Evolutionary conservation across 2,329 filamentous ascomycete species (phyloP), one percentile per base, ranked within the genome.

Genomic region (Paecilomyces formosus): DNA sequence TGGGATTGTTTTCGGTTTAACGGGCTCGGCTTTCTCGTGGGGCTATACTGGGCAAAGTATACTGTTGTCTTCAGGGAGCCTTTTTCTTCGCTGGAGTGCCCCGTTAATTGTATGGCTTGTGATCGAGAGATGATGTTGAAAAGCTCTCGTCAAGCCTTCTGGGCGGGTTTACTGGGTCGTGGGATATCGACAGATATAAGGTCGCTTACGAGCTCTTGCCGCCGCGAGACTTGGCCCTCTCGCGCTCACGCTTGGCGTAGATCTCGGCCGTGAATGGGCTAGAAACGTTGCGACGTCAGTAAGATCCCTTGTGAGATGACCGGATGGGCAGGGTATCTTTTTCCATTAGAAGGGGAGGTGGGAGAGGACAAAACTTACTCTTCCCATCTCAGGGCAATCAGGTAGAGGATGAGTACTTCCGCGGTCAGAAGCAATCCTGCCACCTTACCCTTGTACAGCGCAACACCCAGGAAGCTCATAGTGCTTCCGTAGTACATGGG

Each of bases 401-500:
- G 79, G 76, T 97, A 97, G 58, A 91, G 85, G 26, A 88, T 68
- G 65, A 88, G 83, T 13, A 97, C 92, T 78, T 89, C 82, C 15
- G 74, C 79, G 0, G 90, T 92, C 66, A 97, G 74, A 55, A 93
- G 68, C 39, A 97, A 65, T 1, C 94, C 94, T 0, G 93, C 94
- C 0, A 92, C 92, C 78, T 92, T 94, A 57, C 90, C 92, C 69
- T 87, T 91, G 72, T 90, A 85, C 59, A 99, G 77, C 4, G 93
- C 90, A 1, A 88, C 89, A 24, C 90, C 94, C 58, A 97, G 77
- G 77, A 99, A 99, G 77, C 88, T 93, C 82, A 96, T 82, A 24
- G 93, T 94, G 62, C 88, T 91, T 59, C 94, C 94, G 79, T 92
- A 89, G 81, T 99, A 99, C 94, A 99, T 99, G 62, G 94, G 94